Conservation (phyloP, 352 stramenopile genomes). For the Globisporangium spiculum region DNA sequence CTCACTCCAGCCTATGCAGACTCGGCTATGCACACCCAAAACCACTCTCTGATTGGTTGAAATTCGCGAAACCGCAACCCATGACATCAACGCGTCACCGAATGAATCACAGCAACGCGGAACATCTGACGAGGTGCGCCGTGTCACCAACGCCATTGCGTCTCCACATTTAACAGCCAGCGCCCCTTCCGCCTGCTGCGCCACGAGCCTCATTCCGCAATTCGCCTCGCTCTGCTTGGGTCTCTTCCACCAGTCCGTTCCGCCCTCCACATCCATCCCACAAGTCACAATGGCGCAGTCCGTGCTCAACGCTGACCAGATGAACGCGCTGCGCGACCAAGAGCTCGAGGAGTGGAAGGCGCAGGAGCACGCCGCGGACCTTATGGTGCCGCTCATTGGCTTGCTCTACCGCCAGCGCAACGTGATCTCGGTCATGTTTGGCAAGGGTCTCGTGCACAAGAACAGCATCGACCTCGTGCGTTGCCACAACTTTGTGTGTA, state of each 20-base stretch:
- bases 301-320: conserved; percentile 38
- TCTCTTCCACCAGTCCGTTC: neutral
- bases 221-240: conserved; percentile 20
- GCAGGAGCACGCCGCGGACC: conserved; percentile 77
- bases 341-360: conserved; percentile 78
- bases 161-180: conserved; percentile 5
- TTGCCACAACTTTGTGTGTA: conserved; percentile 79
- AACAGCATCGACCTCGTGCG: conserved; percentile 85
- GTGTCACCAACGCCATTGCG: conserved; percentile 4
- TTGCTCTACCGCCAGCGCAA: conserved; percentile 82
- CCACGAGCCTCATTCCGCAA: conserved; percentile 18
- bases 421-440: conserved; percentile 80
- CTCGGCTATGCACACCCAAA: no score
- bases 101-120: conserved; percentile 2
- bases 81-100: conserved; percentile 21
- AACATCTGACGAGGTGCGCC: conserved; percentile 2
- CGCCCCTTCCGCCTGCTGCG: neutral
- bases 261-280: neutral
- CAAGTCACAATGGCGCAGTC: conserved; percentile 31
- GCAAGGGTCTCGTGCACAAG: conserved; percentile 83
- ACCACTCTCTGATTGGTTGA: conserved; percentile 3
- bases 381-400: conserved; percentile 83
- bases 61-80: neutral
- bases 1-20: no score
- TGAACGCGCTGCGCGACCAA: conserved; percentile 48